Evolutionary conservation across 164 flowering plant genomes (phyloP).

Genomic region (Stephania japonica): DNA sequence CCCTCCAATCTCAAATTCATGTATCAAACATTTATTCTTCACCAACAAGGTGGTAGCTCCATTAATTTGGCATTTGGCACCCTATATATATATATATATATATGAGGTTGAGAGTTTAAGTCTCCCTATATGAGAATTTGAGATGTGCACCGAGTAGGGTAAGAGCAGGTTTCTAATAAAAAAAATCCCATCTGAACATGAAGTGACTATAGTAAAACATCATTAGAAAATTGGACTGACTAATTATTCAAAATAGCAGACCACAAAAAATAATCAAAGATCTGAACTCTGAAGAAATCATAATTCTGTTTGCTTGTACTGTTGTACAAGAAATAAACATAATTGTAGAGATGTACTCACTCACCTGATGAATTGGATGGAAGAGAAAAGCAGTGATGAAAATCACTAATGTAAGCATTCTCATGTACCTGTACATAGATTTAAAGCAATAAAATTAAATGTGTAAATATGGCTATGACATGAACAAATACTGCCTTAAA

Average conservation of each 20-base stretch:
- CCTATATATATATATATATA: no score
- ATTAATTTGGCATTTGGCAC: no score
- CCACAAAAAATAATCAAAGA: background rate
- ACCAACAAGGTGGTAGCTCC: no score
- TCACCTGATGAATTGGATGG: slow-evolving; percentile 73
- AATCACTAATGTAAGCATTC: slow-evolving; percentile 88
- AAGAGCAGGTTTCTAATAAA: no score
- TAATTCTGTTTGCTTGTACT: background rate
- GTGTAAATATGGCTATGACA: background rate
- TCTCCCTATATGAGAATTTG: no score
- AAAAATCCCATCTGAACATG: background rate
- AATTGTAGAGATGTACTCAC: slow-evolving; percentile 9
- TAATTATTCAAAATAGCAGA: slow-evolving; percentile 1
- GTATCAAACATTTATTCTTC: no score
- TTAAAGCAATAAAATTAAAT: background rate
- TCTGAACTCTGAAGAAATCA: background rate
- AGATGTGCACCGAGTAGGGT: no score
- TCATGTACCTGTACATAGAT: slow-evolving; percentile 76
- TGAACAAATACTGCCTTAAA: background rate
- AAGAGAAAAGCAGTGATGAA: slow-evolving; percentile 88
- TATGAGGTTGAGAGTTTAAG: no score
- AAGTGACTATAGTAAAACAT: background rate
- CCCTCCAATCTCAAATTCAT: background rate
- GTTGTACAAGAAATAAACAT: background rate
- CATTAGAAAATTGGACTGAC: background rate